Base-by-base conservation (phyloP, 306 rosid species). In the Glycine tomentella region DNA sequence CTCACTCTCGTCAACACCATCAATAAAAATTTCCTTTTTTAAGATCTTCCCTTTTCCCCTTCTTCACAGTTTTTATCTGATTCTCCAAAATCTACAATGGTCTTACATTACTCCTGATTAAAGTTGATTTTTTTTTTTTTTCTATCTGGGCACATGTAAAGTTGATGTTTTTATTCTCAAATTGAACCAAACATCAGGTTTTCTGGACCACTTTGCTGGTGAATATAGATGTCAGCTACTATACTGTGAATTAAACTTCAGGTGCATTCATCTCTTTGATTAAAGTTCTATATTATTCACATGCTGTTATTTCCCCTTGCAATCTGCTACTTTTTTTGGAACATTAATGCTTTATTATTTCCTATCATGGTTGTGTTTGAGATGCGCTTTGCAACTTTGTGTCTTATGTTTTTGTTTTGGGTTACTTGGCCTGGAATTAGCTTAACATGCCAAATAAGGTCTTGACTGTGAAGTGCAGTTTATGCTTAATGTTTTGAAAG, bases 261-360 rank as follows among this genome's bases (percentile, higher is more conserved):
- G 38, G 59, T 56, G 8, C 16, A 9, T 33, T 15, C n/a, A 57
- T 61, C 50, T 15, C 36, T 62, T n/a, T 70, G 16, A 48, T 3
- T 63, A 8, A 72, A 53, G 48, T 25, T 2, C 9, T 64, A 4
- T 49, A 7, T 42, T 71, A 44, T 78, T 79, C 25, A 69, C 51
- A 10, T 61, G 53, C 16, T 79, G 20, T 50, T 58, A 16, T 16
- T 48, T 17, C 11, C 42, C 57, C 49, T 77, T 69, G 42, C 33
- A 79, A 34, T 74, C 46, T 81, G 57, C 62, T 58, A 16, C 78
- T 55, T 59, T 45, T 46, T 75, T 51, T 59, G 15, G 1, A 15
- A 57, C 82, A 50, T 79, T 70, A 69, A 3, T 46, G 45, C 76
- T 69, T 79, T 70, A 69, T 74, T 79, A 79, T 75, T 69, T 74